Conservation (phyloP, 2,329 filamentous ascomycete species). For the Didymellaceae sp. region DNA sequence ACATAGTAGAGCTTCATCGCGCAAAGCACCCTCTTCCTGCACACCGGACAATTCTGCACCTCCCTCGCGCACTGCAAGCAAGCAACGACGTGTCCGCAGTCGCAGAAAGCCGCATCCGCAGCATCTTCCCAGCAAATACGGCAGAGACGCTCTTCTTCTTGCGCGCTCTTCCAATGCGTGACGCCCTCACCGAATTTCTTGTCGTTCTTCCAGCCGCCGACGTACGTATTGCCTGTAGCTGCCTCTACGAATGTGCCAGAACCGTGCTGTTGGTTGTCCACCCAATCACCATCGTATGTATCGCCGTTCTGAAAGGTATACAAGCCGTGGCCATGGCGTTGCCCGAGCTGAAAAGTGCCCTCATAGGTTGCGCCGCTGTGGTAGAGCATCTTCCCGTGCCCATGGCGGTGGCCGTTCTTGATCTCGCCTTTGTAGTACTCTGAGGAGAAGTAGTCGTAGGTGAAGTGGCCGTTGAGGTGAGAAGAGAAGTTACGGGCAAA, state of each 20-base stretch:
- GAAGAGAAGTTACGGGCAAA: constrained; percentile 53
- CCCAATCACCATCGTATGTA: constrained; percentile 63
- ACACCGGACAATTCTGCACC: constrained; percentile 67
- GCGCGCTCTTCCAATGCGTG: constrained; percentile 66
- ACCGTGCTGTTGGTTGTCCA: constrained; percentile 69
- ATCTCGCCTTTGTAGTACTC: constrained; percentile 63
- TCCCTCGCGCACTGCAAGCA: constrained; percentile 65
- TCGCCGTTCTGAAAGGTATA: constrained; percentile 71
- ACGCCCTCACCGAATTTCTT: constrained; percentile 68
- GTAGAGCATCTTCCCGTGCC: constrained; percentile 61
- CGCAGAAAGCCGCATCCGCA: constrained; percentile 66
- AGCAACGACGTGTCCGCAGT: constrained; percentile 68
- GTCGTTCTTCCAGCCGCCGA: constrained; percentile 66
- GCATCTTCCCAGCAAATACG: constrained; percentile 68
- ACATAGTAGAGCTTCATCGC: constrained; percentile 64
- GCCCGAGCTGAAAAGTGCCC: constrained; percentile 60
- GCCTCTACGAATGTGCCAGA: constrained; percentile 63
- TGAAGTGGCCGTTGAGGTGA: constrained; percentile 54
- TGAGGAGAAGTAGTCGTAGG: constrained; percentile 60
- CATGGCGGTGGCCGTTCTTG: constrained; percentile 58
- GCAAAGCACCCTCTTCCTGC: constrained; percentile 62
- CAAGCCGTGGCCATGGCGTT: constrained; percentile 62
- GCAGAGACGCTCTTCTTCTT: constrained; percentile 65
- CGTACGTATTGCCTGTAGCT: constrained; percentile 65
- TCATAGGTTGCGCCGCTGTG: constrained; percentile 62